Conservation (phyloP, 2,329 filamentous ascomycete species). For the Curvularia verruculosa region DNA sequence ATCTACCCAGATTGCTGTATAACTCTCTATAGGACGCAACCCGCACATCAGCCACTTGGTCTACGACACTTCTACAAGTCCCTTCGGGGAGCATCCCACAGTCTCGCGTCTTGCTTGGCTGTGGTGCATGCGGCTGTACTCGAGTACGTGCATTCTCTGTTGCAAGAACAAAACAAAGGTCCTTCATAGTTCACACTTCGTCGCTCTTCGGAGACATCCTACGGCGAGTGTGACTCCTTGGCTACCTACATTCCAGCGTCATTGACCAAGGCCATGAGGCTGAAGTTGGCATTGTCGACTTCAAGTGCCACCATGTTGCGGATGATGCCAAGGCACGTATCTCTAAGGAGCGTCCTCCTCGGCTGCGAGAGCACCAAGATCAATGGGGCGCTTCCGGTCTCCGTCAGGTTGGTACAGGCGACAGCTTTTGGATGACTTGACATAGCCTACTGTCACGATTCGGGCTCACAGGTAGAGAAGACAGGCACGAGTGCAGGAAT, state of each 20-base stretch:
- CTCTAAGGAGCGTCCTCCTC: constrained; percentile 33
- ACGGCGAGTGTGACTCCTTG: constrained; percentile 61
- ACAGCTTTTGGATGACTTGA: constrained; percentile 32
- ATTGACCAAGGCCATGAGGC: constrained; percentile 39
- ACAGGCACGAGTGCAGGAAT: too few species aligned
- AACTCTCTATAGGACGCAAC: constrained; percentile 28
- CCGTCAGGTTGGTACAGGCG: constrained; percentile 42
- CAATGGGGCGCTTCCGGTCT: constrained; percentile 38
- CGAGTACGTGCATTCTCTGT: constrained; percentile 48
- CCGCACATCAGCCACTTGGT: constrained; percentile 56
- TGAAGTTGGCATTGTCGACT: constrained; percentile 33
- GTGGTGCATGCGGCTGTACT: constrained; percentile 51
- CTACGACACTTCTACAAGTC: constrained; percentile 52
- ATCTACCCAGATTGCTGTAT: neutral
- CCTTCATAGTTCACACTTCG: constrained; percentile 63
- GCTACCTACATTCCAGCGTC: constrained; percentile 53
- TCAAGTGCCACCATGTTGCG: constrained; percentile 26
- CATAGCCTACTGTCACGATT: too few species aligned
- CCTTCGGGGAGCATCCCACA: constrained; percentile 53
- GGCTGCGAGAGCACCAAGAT: constrained; percentile 32
- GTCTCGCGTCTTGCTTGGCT: constrained; percentile 56
- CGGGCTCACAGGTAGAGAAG: too few species aligned
- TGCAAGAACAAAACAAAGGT: constrained; percentile 57
- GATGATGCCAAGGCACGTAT: constrained; percentile 29
- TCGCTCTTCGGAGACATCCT: constrained; percentile 53